These are phyloP conservation scores for Acanthamoeba royreba DNA, from an alignment of 208 protist genomes.

Conservation along the genomic window DNA sequence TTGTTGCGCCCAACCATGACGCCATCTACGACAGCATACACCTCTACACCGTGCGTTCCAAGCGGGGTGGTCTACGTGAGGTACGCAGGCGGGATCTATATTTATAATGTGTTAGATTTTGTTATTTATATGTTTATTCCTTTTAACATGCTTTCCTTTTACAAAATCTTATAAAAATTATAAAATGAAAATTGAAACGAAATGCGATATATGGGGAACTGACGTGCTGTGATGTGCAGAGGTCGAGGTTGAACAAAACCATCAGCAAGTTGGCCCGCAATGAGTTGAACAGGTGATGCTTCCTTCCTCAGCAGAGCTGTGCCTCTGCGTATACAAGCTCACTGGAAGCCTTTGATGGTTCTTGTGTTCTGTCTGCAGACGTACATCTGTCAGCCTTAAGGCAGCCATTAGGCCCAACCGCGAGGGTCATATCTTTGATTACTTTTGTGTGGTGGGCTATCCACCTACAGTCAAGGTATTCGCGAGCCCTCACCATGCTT, in stretches of 20 bases:
- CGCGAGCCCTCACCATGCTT: too few relatives aligned
- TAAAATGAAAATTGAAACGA: neutral
- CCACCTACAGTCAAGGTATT: neutral
- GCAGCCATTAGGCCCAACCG: neutral
- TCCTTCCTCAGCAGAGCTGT: neutral
- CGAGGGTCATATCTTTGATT: neutral
- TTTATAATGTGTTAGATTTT: too few relatives aligned
- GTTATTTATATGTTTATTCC: neutral
- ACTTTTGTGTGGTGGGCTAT: conserved; percentile 29
- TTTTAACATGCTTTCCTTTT: neutral
- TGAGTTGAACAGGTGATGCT: neutral
- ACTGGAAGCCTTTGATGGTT: too few relatives aligned
- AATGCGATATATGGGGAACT: too few relatives aligned
- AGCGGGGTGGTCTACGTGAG: neutral
- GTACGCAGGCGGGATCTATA: too few relatives aligned
- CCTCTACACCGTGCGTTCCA: neutral
- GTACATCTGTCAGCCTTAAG: neutral
- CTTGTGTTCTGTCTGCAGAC: neutral
- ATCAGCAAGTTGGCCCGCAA: conserved; percentile 7
- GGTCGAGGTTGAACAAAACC: neutral
- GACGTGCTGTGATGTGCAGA: neutral
- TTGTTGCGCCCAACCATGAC: neutral
- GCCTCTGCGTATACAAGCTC: too few relatives aligned
- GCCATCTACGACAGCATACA: conserved; percentile 10
- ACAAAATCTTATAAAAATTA: neutral